Conservation (phyloP, 2,329 filamentous ascomycete genomes). For the Sarocladium kiliense region DNA sequence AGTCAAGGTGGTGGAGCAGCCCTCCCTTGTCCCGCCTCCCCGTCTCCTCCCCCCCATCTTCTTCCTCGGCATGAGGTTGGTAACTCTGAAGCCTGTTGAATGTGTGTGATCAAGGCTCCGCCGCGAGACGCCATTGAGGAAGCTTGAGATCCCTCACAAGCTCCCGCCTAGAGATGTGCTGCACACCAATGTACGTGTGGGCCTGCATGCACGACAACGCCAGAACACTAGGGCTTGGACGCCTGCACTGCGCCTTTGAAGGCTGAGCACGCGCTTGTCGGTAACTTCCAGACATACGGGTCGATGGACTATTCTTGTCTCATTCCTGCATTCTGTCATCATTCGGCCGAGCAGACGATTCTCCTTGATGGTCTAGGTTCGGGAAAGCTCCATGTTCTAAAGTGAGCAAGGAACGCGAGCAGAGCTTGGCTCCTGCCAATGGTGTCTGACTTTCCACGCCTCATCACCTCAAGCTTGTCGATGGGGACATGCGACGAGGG, state of each 20-base stretch:
- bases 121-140: too few species aligned
- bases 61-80: neutral
- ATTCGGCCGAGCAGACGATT: neutral
- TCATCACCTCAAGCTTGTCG: neutral
- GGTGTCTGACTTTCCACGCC: neutral
- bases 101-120: too few species aligned
- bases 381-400: neutral
- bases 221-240: neutral
- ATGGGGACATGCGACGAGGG: too few species aligned
- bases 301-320: neutral
- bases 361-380: neutral
- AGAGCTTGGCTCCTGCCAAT: neutral
- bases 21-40: conserved; percentile 4
- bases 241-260: conserved; percentile 7
- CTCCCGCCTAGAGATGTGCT: too few species aligned
- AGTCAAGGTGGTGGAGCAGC: conserved; percentile 1
- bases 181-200: too few species aligned
- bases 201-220: neutral
- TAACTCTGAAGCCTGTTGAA: too few species aligned
- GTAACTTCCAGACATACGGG: neutral
- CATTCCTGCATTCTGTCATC: neutral
- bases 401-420: conserved; percentile 3
- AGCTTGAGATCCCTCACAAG: too few species aligned
- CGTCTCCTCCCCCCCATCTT: neutral
- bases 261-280: conserved; percentile 4